Evolutionary conservation across 2,329 filamentous ascomycete species (phyloP).

Genomic region (Macrophomina pseudophaseolina): DNA sequence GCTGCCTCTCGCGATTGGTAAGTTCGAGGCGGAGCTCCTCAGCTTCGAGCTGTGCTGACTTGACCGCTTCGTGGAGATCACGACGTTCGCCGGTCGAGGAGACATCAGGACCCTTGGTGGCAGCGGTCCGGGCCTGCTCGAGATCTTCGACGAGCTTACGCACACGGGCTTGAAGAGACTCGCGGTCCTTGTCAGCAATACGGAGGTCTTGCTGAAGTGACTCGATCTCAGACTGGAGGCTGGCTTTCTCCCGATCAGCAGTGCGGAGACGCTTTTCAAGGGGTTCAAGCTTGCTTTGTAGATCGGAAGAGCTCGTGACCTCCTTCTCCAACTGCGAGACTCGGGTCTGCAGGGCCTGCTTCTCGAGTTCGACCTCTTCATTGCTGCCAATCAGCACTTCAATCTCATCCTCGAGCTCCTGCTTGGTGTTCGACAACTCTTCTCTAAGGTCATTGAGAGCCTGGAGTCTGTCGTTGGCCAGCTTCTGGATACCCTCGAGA

Average conservation of each 20-base stretch:
- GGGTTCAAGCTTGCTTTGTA: conserved; percentile 59
- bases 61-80: conserved; percentile 65
- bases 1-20: conserved; percentile 31
- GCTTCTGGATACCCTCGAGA: conserved; percentile 39
- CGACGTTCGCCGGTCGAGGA: conserved; percentile 61
- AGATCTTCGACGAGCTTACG: conserved; percentile 63
- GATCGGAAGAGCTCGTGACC: conserved; percentile 40
- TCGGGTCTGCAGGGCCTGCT: conserved; percentile 64
- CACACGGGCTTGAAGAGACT: conserved; percentile 58
- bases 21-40: conserved; percentile 55
- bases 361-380: conserved; percentile 53
- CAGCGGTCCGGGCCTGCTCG: conserved; percentile 58
- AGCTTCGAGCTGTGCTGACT: conserved; percentile 66
- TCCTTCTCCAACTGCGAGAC: conserved; percentile 47
- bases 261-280: conserved; percentile 42
- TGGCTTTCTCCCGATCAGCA: conserved; percentile 45
- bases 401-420: conserved; percentile 59
- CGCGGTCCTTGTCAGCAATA: conserved; percentile 40
- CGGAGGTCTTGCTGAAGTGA: conserved; percentile 44
- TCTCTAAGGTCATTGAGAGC: conserved; percentile 59
- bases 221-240: conserved; percentile 40
- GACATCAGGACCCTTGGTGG: conserved; percentile 42
- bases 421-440: conserved; percentile 44
- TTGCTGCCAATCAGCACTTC: conserved; percentile 51
- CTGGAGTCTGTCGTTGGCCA: conserved; percentile 42